Conservation (phyloP, 345 rosid genomes). For the Corchorus olitorius region DNA sequence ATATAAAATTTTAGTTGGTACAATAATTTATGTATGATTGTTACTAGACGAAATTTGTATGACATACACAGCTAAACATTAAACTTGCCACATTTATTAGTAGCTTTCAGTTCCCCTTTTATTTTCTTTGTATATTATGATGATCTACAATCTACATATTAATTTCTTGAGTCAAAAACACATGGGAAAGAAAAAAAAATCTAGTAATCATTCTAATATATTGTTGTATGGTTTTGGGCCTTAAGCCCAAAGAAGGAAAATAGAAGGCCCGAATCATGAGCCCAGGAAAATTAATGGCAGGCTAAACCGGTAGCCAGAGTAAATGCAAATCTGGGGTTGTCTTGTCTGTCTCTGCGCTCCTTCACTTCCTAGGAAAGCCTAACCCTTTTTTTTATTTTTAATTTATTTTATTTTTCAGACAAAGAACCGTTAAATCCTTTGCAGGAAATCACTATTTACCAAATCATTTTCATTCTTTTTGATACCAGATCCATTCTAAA, state of each 20-base stretch:
- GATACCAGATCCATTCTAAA: neutral
- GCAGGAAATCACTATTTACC: neutral
- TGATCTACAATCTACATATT: neutral
- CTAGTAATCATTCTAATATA: too few species aligned
- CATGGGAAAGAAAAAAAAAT: neutral
- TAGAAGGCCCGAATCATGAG: neutral
- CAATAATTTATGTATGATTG: neutral
- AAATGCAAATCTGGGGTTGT: slow-evolving; percentile 20
- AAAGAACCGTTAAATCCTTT: neutral
- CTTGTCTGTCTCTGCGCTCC: slow-evolving; percentile 4
- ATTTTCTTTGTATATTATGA: neutral
- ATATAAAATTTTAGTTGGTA: neutral
- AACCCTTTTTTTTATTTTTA: neutral
- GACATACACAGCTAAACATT: neutral
- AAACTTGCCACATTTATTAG: neutral
- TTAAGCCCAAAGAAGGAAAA: neutral
- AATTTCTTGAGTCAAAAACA: too few species aligned
- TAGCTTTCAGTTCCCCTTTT: neutral
- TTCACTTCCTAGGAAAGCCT: neutral
- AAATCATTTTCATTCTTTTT: neutral
- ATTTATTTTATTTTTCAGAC: neutral
- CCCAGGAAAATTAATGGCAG: slow-evolving; percentile 6
- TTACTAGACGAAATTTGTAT: neutral
- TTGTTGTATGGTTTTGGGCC: neutral
- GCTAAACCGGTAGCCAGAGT: slow-evolving; percentile 10